Evolutionary conservation across 2,329 filamentous ascomycete species (phyloP).

Genomic region (Metarhizium anisopliae): DNA sequence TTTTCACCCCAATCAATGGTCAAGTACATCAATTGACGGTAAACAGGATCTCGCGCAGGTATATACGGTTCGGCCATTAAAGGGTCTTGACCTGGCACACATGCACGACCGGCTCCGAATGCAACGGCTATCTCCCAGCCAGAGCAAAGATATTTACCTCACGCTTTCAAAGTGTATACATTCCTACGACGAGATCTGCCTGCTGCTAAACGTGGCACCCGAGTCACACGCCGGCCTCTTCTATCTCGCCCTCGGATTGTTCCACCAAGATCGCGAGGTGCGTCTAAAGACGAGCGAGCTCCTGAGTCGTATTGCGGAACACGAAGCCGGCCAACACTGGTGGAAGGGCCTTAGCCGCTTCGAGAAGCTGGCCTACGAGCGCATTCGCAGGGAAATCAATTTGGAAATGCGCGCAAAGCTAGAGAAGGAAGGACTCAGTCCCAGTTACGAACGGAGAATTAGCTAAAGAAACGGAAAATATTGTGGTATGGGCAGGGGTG

Average conservation of each 20-base stretch:
- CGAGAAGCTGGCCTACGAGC: conserved; percentile 75
- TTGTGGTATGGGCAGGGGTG: neutral
- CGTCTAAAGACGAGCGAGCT: conserved; percentile 69
- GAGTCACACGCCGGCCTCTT: conserved; percentile 85
- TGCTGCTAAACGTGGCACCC: conserved; percentile 72
- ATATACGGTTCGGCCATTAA: conserved; percentile 58
- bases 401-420: conserved; percentile 38
- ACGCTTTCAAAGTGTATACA: conserved; percentile 67
- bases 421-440: conserved; percentile 33
- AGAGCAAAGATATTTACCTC: conserved; percentile 78
- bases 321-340: conserved; percentile 89
- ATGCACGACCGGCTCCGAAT: conserved; percentile 85
- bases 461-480: conserved; percentile 28
- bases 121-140: conserved; percentile 65
- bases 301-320: conserved; percentile 71
- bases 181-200: conserved; percentile 76
- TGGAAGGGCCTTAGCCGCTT: conserved; percentile 83
- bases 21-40: neutral
- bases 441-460: conserved; percentile 36
- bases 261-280: conserved; percentile 79
- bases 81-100: conserved; percentile 80
- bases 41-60: conserved; percentile 54
- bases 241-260: conserved; percentile 81
- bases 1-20: neutral
- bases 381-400: conserved; percentile 61